These are phyloP conservation scores for Stentor roeselii DNA, from an alignment of 73 alveolate species.

Conservation along the genomic window DNA sequence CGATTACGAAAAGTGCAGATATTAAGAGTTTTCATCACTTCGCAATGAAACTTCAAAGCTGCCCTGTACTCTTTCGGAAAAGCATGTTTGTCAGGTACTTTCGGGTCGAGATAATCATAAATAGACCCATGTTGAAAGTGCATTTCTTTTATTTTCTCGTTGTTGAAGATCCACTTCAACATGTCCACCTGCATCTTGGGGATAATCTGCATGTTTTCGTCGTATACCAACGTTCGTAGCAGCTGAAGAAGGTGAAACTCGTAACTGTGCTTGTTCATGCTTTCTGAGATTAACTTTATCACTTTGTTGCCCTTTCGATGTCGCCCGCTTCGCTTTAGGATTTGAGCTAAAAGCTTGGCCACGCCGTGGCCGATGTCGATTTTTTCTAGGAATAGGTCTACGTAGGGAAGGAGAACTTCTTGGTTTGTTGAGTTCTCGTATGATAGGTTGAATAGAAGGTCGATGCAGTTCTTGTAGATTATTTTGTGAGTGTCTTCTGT, in stretches of 20 bases:
- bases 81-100: neutral
- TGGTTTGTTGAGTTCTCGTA: neutral
- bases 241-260: neutral
- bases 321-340: neutral
- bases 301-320: neutral
- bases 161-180: neutral
- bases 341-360: constrained; percentile 12
- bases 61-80: neutral
- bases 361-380: neutral
- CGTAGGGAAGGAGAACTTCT: neutral
- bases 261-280: neutral
- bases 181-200: neutral
- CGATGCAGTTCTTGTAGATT: neutral
- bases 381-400: neutral
- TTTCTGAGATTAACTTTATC: neutral
- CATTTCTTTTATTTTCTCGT: neutral
- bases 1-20: neutral
- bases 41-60: neutral
- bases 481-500: neutral
- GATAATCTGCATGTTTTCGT: constrained; percentile 1
- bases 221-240: neutral
- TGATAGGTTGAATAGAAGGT: neutral
- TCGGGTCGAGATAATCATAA: neutral
- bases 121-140: neutral
- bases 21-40: neutral